Conservation (phyloP, 176 grass and related monocot genomes). For the Rhynchospora tenuis region DNA sequence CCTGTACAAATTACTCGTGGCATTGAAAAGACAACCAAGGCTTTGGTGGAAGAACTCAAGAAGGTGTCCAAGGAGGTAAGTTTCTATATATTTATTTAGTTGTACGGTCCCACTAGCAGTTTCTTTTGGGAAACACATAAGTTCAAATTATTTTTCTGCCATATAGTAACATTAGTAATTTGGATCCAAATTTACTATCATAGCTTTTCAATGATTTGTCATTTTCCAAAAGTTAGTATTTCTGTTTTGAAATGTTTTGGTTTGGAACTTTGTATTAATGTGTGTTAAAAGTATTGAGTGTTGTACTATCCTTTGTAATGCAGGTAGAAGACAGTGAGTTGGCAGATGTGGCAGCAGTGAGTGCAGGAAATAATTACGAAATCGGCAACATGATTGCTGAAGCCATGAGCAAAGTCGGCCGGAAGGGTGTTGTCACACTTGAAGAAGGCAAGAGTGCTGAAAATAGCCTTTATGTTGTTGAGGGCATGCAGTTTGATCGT, state of each 20-base stretch:
- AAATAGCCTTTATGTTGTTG: slow-evolving; percentile 86
- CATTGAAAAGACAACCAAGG: slow-evolving; percentile 91
- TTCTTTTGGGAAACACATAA: not conserved
- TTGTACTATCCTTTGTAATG: not conserved
- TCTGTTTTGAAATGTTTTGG: not conserved
- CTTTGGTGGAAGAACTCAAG: slow-evolving; percentile 63
- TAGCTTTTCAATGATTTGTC: not conserved
- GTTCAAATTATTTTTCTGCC: too few relatives aligned
- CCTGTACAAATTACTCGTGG: slow-evolving; percentile 95
- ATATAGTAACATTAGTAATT: too few relatives aligned
- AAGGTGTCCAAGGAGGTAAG: slow-evolving; percentile 86
- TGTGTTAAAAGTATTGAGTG: not conserved
- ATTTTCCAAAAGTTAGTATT: not conserved
- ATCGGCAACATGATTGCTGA: slow-evolving; percentile 96
- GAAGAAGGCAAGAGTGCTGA: slow-evolving; percentile 93
- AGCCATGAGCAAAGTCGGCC: slow-evolving; percentile 93
- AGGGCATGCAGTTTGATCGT: slow-evolving; percentile 98
- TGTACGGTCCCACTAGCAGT: too few relatives aligned
- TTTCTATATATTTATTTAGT: not conserved
- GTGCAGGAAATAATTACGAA: slow-evolving; percentile 95
- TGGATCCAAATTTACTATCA: not conserved
- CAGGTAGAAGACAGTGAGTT: slow-evolving; percentile 96
- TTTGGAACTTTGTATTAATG: not conserved
- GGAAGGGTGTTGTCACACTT: slow-evolving; percentile 94
- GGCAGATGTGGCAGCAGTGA: slow-evolving; percentile 89